Conservation (phyloP, 2,329 filamentous ascomycete genomes). For the Pseudogymnoascus verrucosus region DNA sequence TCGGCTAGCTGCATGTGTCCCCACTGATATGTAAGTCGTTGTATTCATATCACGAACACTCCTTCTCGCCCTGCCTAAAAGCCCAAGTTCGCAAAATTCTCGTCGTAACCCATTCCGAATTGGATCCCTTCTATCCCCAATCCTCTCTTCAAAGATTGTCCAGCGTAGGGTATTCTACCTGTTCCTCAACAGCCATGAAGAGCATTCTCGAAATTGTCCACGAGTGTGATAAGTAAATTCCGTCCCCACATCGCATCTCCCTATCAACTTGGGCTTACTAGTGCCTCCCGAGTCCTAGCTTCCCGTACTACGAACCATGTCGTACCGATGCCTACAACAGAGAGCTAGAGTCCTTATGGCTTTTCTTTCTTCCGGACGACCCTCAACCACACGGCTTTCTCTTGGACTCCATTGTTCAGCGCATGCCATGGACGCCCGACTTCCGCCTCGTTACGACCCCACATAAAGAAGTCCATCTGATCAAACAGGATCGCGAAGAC, state of each 20-base stretch:
- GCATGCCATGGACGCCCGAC: constrained; percentile 39
- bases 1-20: neutral
- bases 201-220: constrained; percentile 33
- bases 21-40: neutral
- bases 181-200: constrained; percentile 1
- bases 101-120: neutral
- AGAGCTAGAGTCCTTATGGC: constrained; percentile 37
- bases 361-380: constrained; percentile 38
- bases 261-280: neutral
- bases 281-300: neutral
- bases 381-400: constrained; percentile 43
- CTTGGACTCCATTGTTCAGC: constrained; percentile 35
- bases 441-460: constrained; percentile 28
- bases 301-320: constrained; percentile 15
- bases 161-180: neutral
- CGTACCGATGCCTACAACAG: constrained; percentile 41
- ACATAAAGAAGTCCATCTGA: neutral
- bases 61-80: neutral
- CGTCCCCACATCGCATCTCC: neutral
- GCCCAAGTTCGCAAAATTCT: neutral
- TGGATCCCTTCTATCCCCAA: neutral
- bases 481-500: neutral
- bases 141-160: neutral
- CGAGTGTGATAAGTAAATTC: constrained; percentile 36
- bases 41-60: neutral